Evolutionary conservation across 139 green algal species (phyloP).

Genomic region (Coelastrella sp.): DNA sequence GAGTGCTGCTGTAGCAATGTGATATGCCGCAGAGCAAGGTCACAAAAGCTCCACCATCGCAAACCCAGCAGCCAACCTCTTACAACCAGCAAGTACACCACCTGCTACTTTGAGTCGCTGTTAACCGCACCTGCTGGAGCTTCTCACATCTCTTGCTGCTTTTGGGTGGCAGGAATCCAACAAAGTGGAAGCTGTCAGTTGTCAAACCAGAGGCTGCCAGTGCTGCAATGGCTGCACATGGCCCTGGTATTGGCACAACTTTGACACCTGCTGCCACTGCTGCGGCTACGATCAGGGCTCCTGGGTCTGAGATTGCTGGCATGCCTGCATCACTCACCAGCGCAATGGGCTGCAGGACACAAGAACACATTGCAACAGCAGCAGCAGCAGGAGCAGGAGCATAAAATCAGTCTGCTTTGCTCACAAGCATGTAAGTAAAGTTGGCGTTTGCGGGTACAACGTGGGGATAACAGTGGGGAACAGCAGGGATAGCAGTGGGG

Average conservation of each 20-base stretch:
- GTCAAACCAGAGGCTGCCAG: slow-evolving; percentile 85
- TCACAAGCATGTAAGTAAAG: too few species aligned
- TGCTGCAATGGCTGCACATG: slow-evolving; percentile 82
- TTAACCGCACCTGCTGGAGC: slow-evolving; percentile 29
- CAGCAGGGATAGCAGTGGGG: too few species aligned
- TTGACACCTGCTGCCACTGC: slow-evolving; percentile 57
- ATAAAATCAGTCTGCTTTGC: too few species aligned
- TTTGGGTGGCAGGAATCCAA: slow-evolving; percentile 90
- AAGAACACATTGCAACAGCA: not conserved
- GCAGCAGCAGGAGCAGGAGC: not conserved
- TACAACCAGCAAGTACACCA: too few species aligned
- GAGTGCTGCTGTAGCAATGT: too few species aligned
- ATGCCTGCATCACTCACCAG: slow-evolving; percentile 93
- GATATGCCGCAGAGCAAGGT: too few species aligned
- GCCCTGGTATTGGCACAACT: slow-evolving; percentile 87
- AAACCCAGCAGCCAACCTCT: too few species aligned
- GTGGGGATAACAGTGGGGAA: too few species aligned
- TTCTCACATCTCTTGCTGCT: slow-evolving; percentile 39
- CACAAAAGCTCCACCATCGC: too few species aligned
- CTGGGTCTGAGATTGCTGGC: slow-evolving; percentile 92
- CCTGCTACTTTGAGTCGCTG: not conserved
- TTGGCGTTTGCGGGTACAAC: too few species aligned
- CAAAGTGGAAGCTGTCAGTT: slow-evolving; percentile 80
- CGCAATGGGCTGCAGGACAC: slow-evolving; percentile 69
- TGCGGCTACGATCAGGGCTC: slow-evolving; percentile 70